phyloP scores from a whole-genome alignment of 768 basidiomycete species.

The Lentinula aciculospora region DNA sequence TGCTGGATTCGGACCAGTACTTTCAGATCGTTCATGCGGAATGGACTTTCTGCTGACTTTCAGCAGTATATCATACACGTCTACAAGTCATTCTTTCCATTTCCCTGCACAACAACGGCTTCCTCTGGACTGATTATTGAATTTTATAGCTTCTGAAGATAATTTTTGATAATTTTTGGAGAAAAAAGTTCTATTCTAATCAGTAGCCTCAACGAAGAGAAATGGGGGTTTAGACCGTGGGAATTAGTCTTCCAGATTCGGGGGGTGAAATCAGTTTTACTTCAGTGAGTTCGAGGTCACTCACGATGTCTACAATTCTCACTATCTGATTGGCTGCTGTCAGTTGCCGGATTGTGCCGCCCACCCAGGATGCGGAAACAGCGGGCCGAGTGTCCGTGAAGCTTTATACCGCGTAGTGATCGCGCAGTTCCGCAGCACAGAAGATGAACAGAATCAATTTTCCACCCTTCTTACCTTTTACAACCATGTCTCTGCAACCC shows the following conservation, averaged over 20 bases:
- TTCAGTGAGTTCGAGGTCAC: no score
- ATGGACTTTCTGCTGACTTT: constrained; percentile 5
- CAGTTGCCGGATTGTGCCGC: no score
- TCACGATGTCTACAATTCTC: no score
- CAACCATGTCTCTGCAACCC: not conserved
- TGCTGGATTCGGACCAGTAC: constrained; percentile 11
- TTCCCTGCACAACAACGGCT: not conserved
- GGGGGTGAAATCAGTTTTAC: no score
- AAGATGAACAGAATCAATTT: not conserved
- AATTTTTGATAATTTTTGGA: no score
- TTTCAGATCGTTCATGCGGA: constrained; percentile 2
- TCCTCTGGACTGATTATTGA: not conserved
- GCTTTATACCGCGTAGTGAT: not conserved
- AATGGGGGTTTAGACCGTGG: no score
- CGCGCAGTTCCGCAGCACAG: not conserved
- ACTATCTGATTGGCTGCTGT: no score
- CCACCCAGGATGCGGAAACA: not conserved
- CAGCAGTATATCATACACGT: not conserved
- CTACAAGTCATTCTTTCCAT: constrained; percentile 7
- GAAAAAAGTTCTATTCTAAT: no score
- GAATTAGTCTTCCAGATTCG: no score
- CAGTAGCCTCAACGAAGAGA: no score
- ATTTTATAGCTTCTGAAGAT: no score
- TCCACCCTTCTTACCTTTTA: not conserved
- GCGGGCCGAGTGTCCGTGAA: not conserved